Base-by-base conservation (phyloP, 768 basidiomycete genomes). In the Hericium alpestre region DNA sequence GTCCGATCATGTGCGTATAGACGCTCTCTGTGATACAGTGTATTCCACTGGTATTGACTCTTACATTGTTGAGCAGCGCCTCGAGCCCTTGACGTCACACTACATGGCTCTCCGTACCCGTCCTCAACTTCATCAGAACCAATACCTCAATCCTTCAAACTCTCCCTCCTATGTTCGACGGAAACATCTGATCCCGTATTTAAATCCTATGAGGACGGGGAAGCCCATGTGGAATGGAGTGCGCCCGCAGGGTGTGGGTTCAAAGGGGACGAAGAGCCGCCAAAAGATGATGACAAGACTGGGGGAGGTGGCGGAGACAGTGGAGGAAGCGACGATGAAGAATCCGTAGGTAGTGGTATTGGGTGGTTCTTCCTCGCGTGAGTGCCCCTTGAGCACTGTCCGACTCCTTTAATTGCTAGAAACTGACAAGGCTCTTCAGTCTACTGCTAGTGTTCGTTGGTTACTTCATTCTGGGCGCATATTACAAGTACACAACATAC, bases 351-450 rank as follows among this genome's bases (percentile, higher is more conserved):
- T 3, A 89, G 84, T 68, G 88, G 86, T 22, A 72, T 94, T n/a
- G 86, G 89, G 3, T 92, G 87, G 79, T 93, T 93, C 74, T 88
- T 93, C 75, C 74, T 91, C 32, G 74, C 91, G 90, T 88, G 69
- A 69, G 88, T 69, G 12, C 38, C 52, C 1, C 6, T 46, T 23
- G 20, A 25, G 25, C 1, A 25, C 25, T 25, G 25, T 25, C 25
- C 13, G 15, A 15, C 16, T 39, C 37, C 8, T 38, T 48, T 16
- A 10, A 18, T 53, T 39, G 52, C 15, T n/a, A 16, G 11, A 23
- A 11, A 10, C 55, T 57, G 32, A 60, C 46, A 54, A 56, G 38
- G 49, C 25, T 46, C 32, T 37, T 10, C 62, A 88, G 84, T n/a
- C 61, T 86, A 32, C 56, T 91, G 12, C 67, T 93, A 20, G 82